Base-by-base conservation (phyloP, 2,329 filamentous ascomycete genomes). In the Aureobasidium sp. region DNA sequence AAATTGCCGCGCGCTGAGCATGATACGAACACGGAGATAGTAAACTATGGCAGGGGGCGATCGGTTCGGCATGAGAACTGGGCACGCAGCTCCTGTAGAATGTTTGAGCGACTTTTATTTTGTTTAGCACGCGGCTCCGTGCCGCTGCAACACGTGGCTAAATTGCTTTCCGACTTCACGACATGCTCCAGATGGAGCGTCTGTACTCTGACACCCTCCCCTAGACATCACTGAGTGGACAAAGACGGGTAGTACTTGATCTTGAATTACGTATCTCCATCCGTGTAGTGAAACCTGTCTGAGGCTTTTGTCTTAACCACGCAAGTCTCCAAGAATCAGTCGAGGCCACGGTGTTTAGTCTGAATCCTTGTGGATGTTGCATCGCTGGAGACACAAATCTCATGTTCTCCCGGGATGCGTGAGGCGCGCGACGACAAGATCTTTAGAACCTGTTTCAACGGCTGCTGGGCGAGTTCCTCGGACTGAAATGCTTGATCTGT, bases 321-420 rank as follows among this genome's bases (percentile, higher is more conserved):
- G 40, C 43, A 47, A 47, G 43, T 23, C 36, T 58, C 54, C 29
- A 58, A 43, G 40, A 33, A 29, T 43, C 36, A 58, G 33, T 23
- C 20, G 53, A 58, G n/a, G 18, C 54, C 25, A 16, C 36, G 23
- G 23, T 58, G 54, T 7, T 43, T 58, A 3, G 36, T 58, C 54
- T 58, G 36, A 7, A 58, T 58, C 54, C 40, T 58, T 20, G 54
- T 58, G 54, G 16, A 58, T 20, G 54, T 15, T 58, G 54, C 54
- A 58, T 58, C n/a, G 5, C 23, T 58, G 25, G 54, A 58, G 6
- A 58, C 11, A 58, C 33, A 43, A 43, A 58, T 58, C 54, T 58
- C 54, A 16, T 58, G 54, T 58, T 58, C 54, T n/a, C 54, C 54
- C 1, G 54, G 54, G n/a, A 58, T 58, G 13, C 43, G 38, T 58